These are phyloP conservation scores for Penicillium aurantiogriseum DNA, from an alignment of 2,329 filamentous ascomycete genomes.

Conservation along the genomic window DNA sequence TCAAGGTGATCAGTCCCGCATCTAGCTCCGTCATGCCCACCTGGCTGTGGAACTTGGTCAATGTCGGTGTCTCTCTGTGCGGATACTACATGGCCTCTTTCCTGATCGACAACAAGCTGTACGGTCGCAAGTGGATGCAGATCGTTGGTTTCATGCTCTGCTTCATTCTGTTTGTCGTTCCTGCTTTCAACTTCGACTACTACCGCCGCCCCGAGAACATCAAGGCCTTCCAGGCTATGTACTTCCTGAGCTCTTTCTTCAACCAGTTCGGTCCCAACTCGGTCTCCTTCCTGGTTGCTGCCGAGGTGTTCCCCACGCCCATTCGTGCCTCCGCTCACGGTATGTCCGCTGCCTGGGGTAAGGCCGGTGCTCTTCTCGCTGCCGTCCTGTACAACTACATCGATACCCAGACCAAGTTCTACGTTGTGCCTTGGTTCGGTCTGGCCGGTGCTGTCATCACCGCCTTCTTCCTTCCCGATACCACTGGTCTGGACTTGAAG, in stretches of 20 bases:
- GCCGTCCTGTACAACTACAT: constrained; percentile 96
- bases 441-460: constrained; percentile 82
- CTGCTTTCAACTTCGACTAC: constrained; percentile 83
- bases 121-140: constrained; percentile 95
- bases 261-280: constrained; percentile 98
- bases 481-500: constrained; percentile 92
- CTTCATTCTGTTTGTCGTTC: constrained; percentile 90
- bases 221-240: constrained; percentile 94
- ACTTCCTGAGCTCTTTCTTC: constrained; percentile 97
- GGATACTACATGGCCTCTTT: constrained; percentile 91
- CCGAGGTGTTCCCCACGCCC: constrained; percentile 93
- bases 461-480: constrained; percentile 86
- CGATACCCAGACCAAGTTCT: constrained; percentile 76
- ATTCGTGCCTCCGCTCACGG: constrained; percentile 92
- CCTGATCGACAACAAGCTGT: constrained; percentile 92
- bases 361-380: constrained; percentile 81
- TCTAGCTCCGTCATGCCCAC: constrained; percentile 73
- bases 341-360: constrained; percentile 87
- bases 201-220: constrained; percentile 71
- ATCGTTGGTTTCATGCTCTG: constrained; percentile 89
- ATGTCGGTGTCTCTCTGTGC: constrained; percentile 77
- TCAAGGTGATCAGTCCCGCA: constrained; percentile 70
- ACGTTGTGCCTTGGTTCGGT: constrained; percentile 94
- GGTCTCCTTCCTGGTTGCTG: constrained; percentile 93
- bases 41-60: constrained; percentile 92